These are phyloP conservation scores for Solanum pinnatisectum DNA, from an alignment of 257 asterid genomes.

Conservation along the genomic window DNA sequence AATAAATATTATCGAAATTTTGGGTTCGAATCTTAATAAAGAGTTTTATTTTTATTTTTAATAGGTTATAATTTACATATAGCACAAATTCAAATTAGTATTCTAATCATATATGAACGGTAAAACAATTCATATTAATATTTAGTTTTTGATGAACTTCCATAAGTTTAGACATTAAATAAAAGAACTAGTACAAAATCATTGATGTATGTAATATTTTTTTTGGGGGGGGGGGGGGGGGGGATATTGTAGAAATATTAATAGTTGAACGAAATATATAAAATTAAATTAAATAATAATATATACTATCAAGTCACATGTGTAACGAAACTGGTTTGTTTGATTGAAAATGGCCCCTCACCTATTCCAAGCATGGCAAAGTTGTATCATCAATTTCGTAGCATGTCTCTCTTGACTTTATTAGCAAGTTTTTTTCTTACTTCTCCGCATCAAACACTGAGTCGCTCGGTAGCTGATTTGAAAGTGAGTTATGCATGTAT, in stretches of 20 bases:
- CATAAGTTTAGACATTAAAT: not conserved
- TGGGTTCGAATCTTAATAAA: not conserved
- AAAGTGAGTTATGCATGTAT: not conserved
- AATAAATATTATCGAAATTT: not conserved
- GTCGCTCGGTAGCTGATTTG: rapidly evolving
- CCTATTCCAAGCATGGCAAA: slow-evolving; percentile 3
- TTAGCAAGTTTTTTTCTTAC: not conserved
- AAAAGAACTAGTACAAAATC: not conserved
- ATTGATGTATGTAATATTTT: not conserved
- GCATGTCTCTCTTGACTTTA: not conserved
- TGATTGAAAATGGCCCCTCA: slow-evolving; percentile 14
- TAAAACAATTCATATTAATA: not conserved
- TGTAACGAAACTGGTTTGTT: not conserved
- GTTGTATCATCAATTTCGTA: not conserved
- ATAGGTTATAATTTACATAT: not conserved
- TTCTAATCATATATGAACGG: not conserved
- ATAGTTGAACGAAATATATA: not conserved
- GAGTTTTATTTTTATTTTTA: not conserved
- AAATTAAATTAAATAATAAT: not conserved
- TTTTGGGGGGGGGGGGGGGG: no score
- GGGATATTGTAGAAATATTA: not conserved
- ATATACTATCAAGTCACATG: not conserved
- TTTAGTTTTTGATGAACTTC: not conserved
- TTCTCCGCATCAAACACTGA: not conserved
- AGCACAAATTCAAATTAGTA: not conserved